Percentiles rank a stretch among this genome's conserved stretches.
Conservation (phyloP, 192 early-diverging fungal genomes). For the Podila minutissima region DNA sequence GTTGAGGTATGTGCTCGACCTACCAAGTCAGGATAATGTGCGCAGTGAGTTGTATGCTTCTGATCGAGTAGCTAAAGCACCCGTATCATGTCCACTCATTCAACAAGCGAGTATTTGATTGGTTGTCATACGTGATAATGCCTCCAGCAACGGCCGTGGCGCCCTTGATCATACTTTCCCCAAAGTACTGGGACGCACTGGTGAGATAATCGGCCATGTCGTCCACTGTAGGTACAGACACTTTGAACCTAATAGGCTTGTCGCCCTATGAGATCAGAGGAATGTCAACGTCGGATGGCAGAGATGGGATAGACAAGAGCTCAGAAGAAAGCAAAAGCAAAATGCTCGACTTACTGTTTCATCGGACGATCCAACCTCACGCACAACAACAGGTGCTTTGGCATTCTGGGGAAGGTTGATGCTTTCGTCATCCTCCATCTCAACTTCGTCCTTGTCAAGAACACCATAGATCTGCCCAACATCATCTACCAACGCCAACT, state of each 20-base stretch:
- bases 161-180: conserved; percentile 32
- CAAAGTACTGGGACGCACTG: conserved; percentile 41
- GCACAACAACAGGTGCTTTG: conserved; percentile 42
- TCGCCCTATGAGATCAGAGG: conserved; percentile 2
- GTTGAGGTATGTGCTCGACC: conserved; percentile 34
- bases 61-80: no score
- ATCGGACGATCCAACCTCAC: conserved; percentile 19
- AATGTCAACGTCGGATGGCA: no score
- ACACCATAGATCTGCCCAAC: conserved; percentile 43
- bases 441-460: conserved; percentile 27
- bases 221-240: conserved; percentile 35
- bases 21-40: not conserved
- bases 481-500: conserved; percentile 41
- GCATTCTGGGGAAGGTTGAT: conserved; percentile 32
- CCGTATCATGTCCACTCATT: no score
- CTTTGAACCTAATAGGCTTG: conserved; percentile 31
- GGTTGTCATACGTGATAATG: conserved; percentile 16
- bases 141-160: conserved; percentile 44
- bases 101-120: no score
- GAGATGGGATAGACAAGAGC: not conserved
- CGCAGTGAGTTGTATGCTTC: no score
- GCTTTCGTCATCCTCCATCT: conserved; percentile 35
- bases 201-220: conserved; percentile 46
- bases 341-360: conserved; percentile 11
- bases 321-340: not conserved